phyloP scores from a whole-genome alignment of 352 stramenopile species.

The Globisporangium irregulare region DNA sequence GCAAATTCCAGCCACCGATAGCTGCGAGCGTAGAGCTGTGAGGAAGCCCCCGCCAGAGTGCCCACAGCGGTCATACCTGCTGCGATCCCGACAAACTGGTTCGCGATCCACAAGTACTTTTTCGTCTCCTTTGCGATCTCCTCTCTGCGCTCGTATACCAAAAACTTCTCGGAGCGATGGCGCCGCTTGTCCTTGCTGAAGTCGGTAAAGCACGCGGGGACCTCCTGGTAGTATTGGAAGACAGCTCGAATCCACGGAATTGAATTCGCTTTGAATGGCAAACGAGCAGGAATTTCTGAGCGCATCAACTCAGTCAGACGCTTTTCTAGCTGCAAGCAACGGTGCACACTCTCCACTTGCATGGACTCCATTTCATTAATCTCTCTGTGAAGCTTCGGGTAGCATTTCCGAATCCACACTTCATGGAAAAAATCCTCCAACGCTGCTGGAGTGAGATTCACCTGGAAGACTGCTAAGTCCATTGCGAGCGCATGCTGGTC shows the following conservation, averaged over 20 bases:
- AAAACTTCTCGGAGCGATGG: constrained; percentile 10
- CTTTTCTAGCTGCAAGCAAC: constrained; percentile 3
- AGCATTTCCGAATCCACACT: constrained; percentile 13
- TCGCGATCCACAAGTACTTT: not conserved
- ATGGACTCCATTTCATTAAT: constrained; percentile 16
- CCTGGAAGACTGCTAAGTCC: constrained; percentile 27
- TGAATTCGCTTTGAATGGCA: not conserved
- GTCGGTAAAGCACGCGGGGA: not conserved
- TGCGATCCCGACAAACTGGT: constrained; percentile 18
- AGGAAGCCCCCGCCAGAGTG: constrained; percentile 14
- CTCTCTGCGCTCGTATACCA: constrained; percentile 8
- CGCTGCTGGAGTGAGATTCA: constrained; percentile 6
- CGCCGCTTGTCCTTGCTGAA: constrained; percentile 9
- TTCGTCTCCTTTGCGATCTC: not conserved
- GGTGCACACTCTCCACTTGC: constrained; percentile 11
- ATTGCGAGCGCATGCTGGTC: constrained; percentile 20
- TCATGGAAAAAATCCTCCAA: constrained; percentile 28
- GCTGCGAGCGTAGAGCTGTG: constrained; percentile 29
- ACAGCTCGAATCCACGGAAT: constrained; percentile 5
- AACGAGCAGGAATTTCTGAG: not conserved
- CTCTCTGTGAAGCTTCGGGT: constrained; percentile 17
- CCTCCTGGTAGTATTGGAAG: constrained; percentile 9
- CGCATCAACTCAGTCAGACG: not conserved
- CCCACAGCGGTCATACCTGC: constrained; percentile 23
- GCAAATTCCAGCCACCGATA: constrained; percentile 28